A percentile compares a stretch with the other conserved stretches of the same genome.
These are phyloP conservation scores for Pythium utonaiense DNA, from an alignment of 352 stramenopile species.

Conservation along the genomic window DNA sequence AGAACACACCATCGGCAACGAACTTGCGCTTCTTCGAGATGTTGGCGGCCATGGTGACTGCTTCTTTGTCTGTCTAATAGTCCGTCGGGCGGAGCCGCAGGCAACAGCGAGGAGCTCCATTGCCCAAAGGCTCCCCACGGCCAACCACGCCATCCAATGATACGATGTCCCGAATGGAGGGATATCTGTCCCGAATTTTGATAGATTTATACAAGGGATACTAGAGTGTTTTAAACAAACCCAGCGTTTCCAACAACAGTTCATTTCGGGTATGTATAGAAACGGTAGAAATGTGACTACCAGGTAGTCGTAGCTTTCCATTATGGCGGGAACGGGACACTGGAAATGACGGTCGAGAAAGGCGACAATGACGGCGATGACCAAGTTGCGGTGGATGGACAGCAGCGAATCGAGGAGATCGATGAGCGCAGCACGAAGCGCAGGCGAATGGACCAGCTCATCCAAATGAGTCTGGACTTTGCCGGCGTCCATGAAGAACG, in stretches of 20 bases:
- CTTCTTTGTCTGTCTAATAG: conserved; percentile 27
- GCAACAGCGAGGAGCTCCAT: neutral
- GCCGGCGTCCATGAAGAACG: conserved; percentile 15
- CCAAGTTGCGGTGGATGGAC: neutral
- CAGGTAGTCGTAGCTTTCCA: conserved; percentile 6
- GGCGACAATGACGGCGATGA: neutral
- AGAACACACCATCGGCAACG: conserved; percentile 99
- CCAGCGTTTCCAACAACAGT: neutral
- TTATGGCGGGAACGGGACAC: neutral
- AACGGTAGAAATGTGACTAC: conserved; percentile 5
- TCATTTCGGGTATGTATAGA: neutral
- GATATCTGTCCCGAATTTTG: conserved; percentile 7
- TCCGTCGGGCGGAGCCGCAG: conserved; percentile 16
- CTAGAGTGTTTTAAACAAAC: conserved; percentile 8
- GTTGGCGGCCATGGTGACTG: conserved; percentile 78
- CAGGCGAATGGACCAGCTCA: conserved; percentile 53
- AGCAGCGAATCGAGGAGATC: neutral
- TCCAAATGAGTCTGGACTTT: conserved; percentile 42
- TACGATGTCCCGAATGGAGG: conserved; percentile 2
- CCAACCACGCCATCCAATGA: conserved; percentile 9
- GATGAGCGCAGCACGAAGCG: conserved; percentile 30
- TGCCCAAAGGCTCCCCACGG: neutral
- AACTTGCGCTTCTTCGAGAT: conserved; percentile 99
- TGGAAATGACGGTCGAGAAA: neutral
- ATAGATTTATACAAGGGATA: neutral